A percentile compares a stretch with the other conserved stretches of the same genome.
phyloP scores from a whole-genome alignment of 345 rosid genomes.

The Hibiscus tridactylites region DNA sequence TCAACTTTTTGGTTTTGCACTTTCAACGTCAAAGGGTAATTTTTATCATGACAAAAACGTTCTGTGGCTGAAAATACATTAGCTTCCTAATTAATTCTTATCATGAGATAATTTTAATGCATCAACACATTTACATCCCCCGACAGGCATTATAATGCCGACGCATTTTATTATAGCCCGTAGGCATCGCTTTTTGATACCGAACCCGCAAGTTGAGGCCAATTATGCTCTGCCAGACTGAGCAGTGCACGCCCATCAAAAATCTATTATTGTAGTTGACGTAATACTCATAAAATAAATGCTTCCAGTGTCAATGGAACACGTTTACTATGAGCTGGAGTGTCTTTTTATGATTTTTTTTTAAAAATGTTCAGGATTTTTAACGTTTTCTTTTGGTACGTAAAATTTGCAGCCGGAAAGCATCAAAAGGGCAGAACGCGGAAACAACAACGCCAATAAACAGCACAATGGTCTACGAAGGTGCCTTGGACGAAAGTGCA shows the following conservation, averaged over 20 bases:
- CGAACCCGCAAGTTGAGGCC: neutral
- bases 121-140: neutral
- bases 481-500: constrained; percentile 39
- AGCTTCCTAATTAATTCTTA: constrained; percentile 5
- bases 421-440: constrained; percentile 39
- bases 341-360: neutral
- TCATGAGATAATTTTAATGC: neutral
- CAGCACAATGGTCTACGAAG: constrained; percentile 65
- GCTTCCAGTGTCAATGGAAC: constrained; percentile 5
- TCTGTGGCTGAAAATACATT: neutral
- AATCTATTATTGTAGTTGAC: too few relatives aligned
- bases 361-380: neutral
- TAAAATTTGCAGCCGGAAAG: constrained; percentile 51
- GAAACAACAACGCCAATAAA: constrained; percentile 10
- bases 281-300: neutral
- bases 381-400: constrained; percentile 17
- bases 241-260: neutral
- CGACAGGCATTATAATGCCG: neutral
- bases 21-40: neutral
- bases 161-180: neutral
- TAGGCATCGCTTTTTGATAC: neutral
- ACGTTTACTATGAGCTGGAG: constrained; percentile 1
- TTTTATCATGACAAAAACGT: neutral
- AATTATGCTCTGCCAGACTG: neutral
- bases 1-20: neutral